Evolutionary conservation across 2,329 filamentous ascomycete genomes (phyloP), one percentile per base, ranked within the genome.

Genomic region (Botrytis medusae): DNA sequence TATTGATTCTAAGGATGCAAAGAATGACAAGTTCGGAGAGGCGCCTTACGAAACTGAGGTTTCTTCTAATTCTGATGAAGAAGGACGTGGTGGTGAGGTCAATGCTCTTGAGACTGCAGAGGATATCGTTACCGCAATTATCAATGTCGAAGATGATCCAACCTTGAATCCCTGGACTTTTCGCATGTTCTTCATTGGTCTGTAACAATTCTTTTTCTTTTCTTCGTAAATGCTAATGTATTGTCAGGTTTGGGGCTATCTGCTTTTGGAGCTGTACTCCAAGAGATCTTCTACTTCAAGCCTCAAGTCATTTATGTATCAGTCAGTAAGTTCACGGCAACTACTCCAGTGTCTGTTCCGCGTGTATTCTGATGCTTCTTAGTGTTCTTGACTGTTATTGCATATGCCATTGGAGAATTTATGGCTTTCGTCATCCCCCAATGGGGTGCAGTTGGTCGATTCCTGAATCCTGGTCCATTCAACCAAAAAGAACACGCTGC

Each of bases 401-500:
- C 80, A 48, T 86, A 85, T 72, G 77, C 4, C 9, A 76, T 85
- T 82, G 22, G 81, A 83, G 67, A 77, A 84, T 80, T 80, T 80
- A 20, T 74, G 79, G 10, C 81, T 18, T 22, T 74, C 4, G n/a
- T 83, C 32, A 83, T 84, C 1, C 79, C 79, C 16, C 78, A 77
- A 63, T 82, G 81, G 46, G 76, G 76, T 25, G 59, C 72, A 61
- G 73, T 85, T 10, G 82, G 78, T 29, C 89, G 86, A 84, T 85
- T 84, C 59, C 82, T 91, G 34, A 92, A 92, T 72, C 89, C 90
- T 0, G 89, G 89, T 0, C 89, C 89, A 0, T 92, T 92, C 81
- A 92, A 91, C 78, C 85, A 90, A 79, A 92, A 92, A 81, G 90
- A 92, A 79, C 90, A 92, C 79, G 82, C 88, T 64, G 87, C 92